Percentiles rank a stretch among this genome's conserved stretches.
These are phyloP conservation scores for Candida fluviatilis DNA, from an alignment of 805 yeast species.

Conservation along the genomic window DNA sequence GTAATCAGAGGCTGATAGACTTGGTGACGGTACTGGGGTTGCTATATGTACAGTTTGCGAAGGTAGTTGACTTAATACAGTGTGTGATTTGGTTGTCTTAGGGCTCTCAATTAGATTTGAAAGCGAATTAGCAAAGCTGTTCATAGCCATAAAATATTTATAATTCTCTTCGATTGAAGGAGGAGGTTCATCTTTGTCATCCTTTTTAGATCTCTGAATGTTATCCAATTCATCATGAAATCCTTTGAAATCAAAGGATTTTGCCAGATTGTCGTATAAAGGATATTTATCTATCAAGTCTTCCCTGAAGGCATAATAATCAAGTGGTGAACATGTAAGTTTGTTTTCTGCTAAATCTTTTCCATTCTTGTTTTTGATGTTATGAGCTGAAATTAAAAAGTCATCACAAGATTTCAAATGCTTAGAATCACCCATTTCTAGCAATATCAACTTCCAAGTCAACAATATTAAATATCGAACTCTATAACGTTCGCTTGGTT, in stretches of 20 bases:
- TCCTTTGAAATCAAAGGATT: constrained; percentile 14
- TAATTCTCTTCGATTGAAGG: constrained; percentile 22
- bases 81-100: constrained; percentile 45
- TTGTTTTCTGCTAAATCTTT: constrained; percentile 19
- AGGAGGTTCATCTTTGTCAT: constrained; percentile 8
- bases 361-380: constrained; percentile 21
- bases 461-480: constrained; percentile 54
- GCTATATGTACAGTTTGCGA: constrained; percentile 66
- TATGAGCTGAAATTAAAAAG: constrained; percentile 41
- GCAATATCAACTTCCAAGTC: constrained; percentile 48
- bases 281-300: constrained; percentile 78
- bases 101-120: constrained; percentile 60
- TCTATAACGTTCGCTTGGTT: constrained; percentile 34
- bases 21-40: constrained; percentile 87
- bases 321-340: constrained; percentile 71
- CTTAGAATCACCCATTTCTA: constrained; percentile 59
- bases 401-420: constrained; percentile 41
- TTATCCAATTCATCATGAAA: constrained; percentile 28
- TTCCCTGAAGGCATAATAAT: constrained; percentile 74
- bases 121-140: constrained; percentile 46
- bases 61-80: constrained; percentile 43
- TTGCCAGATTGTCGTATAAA: constrained; percentile 49
- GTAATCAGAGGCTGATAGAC: constrained; percentile 40
- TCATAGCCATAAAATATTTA: constrained; percentile 34
- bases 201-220: background rate